Percentiles rank a stretch among this genome's conserved stretches.
These are phyloP conservation scores for Verticillium albo-atrum DNA, from an alignment of 2,329 filamentous ascomycete genomes.

Conservation along the genomic window DNA sequence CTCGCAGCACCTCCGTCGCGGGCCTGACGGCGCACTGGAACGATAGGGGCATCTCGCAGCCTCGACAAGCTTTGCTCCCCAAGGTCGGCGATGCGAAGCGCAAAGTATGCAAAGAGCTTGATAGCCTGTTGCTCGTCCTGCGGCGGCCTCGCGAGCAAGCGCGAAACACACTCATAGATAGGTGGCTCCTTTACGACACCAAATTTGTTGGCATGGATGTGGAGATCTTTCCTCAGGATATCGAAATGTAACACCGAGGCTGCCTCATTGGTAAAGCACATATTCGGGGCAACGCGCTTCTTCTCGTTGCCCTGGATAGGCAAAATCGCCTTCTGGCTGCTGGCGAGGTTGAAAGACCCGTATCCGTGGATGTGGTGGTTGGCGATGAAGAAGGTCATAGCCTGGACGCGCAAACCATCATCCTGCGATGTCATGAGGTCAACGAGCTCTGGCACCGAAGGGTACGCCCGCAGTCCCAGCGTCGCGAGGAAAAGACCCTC, in stretches of 20 bases:
- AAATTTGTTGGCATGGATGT: slow-evolving; percentile 67
- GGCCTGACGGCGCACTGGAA: slow-evolving; percentile 53
- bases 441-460: slow-evolving; percentile 69
- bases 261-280: slow-evolving; percentile 78
- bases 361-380: slow-evolving; percentile 80
- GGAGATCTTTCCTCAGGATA: slow-evolving; percentile 72
- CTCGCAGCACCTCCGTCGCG: slow-evolving; percentile 5
- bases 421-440: slow-evolving; percentile 68
- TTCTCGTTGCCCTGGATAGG: slow-evolving; percentile 67
- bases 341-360: slow-evolving; percentile 53
- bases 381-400: slow-evolving; percentile 77
- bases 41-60: slow-evolving; percentile 62
- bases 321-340: slow-evolving; percentile 57
- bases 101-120: slow-evolving; percentile 77
- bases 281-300: slow-evolving; percentile 63
- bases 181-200: slow-evolving; percentile 80
- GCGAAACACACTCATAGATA: slow-evolving; percentile 70
- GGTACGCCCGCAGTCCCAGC: slow-evolving; percentile 70
- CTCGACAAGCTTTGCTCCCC: slow-evolving; percentile 54
- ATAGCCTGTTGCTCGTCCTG: slow-evolving; percentile 61
- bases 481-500: slow-evolving; percentile 71
- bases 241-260: slow-evolving; percentile 76
- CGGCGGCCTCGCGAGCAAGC: slow-evolving; percentile 69
- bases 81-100: slow-evolving; percentile 70
- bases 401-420: slow-evolving; percentile 55